Base-by-base conservation (phyloP, 2,329 filamentous ascomycete species). In the Claviceps lovelessii region DNA sequence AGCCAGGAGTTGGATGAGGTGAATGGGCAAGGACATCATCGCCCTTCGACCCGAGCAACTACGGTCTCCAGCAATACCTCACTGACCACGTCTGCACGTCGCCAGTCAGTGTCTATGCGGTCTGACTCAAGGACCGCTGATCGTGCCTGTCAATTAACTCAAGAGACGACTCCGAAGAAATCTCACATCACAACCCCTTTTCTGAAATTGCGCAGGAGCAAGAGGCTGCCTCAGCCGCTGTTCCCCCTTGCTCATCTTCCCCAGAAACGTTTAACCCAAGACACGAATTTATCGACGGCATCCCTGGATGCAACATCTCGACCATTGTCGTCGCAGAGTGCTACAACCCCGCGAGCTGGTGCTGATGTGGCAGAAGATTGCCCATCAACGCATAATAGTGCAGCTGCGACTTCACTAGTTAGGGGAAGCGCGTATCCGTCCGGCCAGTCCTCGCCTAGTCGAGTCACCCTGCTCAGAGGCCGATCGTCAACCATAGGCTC, bases 401-500 rank as follows among this genome's bases (percentile, higher is more conserved):
- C 76, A 7, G 73, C 75, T 10, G 72, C 74, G 2, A 72, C 74
- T 10, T 64, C 80, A n/a, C 76, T 80, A 29, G 59, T 62, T 31
- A 60, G 64, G n/a, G 64, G 58, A 10, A 55, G 50, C 17, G 63
- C 60, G 28, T 54, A 72, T 45, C 73, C 77, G 54, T 79, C 76
- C 2, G 82, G 81, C 23, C 83, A 81, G 53, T 95, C 91, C 0
- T 85, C 80, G 6, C 81, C 82, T 15, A 81, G 79, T 2, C 80
- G 84, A 55, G 72, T 76, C 52, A 71, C 81, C 29, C 77, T 78
- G 28, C 71, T 84, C 52, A 78, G 90, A 61, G 86, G 85, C 53
- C 81, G 93, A 60, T 95, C 93, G 19, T 95, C 90, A 5, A 97
- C 93, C 0, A 79, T 95, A 73, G 90, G 87, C 63, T 97, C 91